Evolutionary conservation across 202 grass and related monocot species (phyloP).

Genomic region (Musa balbisiana): DNA sequence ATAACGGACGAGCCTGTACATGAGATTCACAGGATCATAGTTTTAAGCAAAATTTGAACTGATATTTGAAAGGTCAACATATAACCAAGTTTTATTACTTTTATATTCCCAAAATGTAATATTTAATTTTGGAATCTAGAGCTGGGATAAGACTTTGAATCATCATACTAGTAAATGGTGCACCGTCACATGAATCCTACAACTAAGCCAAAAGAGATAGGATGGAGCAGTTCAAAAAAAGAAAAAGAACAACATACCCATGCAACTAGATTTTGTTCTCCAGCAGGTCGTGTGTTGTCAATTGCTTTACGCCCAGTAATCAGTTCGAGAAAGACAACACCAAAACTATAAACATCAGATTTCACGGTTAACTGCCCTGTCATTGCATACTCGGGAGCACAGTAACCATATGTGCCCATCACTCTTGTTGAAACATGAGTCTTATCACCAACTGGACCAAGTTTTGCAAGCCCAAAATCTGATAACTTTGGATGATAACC

Average conservation of each 20-base stretch:
- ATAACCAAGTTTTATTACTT: not conserved
- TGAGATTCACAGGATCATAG: conserved; percentile 9
- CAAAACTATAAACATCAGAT: conserved; percentile 96
- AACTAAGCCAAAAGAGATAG: not conserved
- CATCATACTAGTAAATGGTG: not conserved
- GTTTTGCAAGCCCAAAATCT: conserved; percentile 92
- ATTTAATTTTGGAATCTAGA: too few relatives aligned
- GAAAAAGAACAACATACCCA: conserved; percentile 45
- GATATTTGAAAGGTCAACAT: not conserved
- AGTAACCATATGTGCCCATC: conserved; percentile 97
- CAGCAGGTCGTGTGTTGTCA: conserved; percentile 48
- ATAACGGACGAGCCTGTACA: conserved; percentile 82
- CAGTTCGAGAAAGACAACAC: conserved; percentile 93
- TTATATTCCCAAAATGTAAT: too few relatives aligned
- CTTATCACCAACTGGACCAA: conserved; percentile 88
- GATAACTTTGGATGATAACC: conserved; percentile 79
- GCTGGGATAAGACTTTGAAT: too few relatives aligned
- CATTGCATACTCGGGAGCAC: conserved; percentile 96
- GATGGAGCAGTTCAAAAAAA: not conserved
- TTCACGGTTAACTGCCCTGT: conserved; percentile 85
- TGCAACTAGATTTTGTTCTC: conserved; percentile 82
- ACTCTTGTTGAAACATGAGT: conserved; percentile 91
- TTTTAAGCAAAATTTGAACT: not conserved
- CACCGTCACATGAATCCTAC: not conserved
- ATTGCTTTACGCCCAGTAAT: conserved; percentile 82